Base-by-base conservation (phyloP, 345 rosid species). In the Eucalyptus microcorys region DNA sequence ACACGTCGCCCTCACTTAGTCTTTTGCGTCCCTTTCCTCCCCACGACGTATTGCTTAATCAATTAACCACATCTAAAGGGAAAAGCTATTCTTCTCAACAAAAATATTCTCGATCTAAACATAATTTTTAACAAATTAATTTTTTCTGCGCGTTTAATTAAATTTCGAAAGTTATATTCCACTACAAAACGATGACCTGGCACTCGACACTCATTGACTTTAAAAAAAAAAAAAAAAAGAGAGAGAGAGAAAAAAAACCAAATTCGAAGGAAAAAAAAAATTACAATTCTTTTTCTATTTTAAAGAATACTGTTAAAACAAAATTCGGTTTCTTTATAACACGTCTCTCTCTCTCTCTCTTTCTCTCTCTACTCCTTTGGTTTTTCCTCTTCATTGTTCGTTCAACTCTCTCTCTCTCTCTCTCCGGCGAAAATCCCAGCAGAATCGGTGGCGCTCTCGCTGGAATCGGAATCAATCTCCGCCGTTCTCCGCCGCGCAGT, bases 401-500 rank as follows among this genome's bases (percentile, higher is more conserved):
- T 84, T 59, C 55, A 71, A 15, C 64, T 86, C 59, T 53, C 61
- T 86, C 81, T 87, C 80, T 53, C 87, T 87, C 55, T 84, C 84
- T 59, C 76, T 59, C 89, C 92, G 93, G 88, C 94, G 91, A 91
- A 89, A 85, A 87, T 92, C 86, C 50, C 88, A 49, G 64, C 79
- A 49, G 52, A 50, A 14, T 13, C 89, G 87, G 88, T 87, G 80
- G 43, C 47, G 64, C 89, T 86, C 81, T 91, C 90, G 68, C 53
- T 87, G 86, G 92, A 61, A 88, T 40, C 86, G n/a, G 83, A 14
- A 30, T 85, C 85, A 43, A 22, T n/a, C 87, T 59, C 45, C 87
- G 40, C 37, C 37, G 45, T 79, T 21, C 87, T 59, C 45, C 87
- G 49, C n/a, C 37, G 45, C 87, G 85, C 66, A 27, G 49, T 49